Conservation (phyloP, 345 rosid genomes). For the Leavenworthia alabamica region DNA sequence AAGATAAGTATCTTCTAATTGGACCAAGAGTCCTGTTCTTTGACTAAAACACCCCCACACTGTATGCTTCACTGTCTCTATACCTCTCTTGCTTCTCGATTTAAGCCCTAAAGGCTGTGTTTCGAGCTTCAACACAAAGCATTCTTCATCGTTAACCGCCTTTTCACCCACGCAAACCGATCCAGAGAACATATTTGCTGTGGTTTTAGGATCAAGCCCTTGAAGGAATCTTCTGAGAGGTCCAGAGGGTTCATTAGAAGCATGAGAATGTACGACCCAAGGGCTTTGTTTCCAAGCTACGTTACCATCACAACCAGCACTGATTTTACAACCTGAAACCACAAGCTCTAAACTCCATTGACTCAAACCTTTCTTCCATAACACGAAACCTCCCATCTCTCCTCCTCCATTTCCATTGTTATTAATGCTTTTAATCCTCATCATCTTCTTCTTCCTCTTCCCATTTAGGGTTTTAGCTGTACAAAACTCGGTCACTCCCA, state of each 20-base stretch:
- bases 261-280: conserved; percentile 79
- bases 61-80: conserved; percentile 65
- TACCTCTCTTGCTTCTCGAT: conserved; percentile 54
- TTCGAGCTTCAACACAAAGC: conserved; percentile 70
- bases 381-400: conserved; percentile 86
- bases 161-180: conserved; percentile 70
- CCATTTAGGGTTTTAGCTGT: conserved; percentile 25
- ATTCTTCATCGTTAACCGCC: conserved; percentile 48
- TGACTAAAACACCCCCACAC: conserved; percentile 91
- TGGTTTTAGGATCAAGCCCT: conserved; percentile 89
- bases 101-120: conserved; percentile 43
- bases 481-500: conserved; percentile 32
- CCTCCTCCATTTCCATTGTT: conserved; percentile 42
- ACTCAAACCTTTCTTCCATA: conserved; percentile 82
- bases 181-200: conserved; percentile 59
- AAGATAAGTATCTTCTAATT: conserved; percentile 65
- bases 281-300: conserved; percentile 93
- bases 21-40: conserved; percentile 75
- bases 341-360: conserved; percentile 91
- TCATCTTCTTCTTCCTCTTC: conserved; percentile 34
- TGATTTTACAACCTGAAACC: conserved; percentile 79
- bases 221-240: conserved; percentile 76
- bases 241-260: conserved; percentile 77
- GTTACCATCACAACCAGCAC: conserved; percentile 91
- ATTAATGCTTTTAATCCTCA: conserved; percentile 39